These are phyloP conservation scores for Rhodamnia argentea DNA, from an alignment of 345 rosid genomes.

Conservation along the genomic window DNA sequence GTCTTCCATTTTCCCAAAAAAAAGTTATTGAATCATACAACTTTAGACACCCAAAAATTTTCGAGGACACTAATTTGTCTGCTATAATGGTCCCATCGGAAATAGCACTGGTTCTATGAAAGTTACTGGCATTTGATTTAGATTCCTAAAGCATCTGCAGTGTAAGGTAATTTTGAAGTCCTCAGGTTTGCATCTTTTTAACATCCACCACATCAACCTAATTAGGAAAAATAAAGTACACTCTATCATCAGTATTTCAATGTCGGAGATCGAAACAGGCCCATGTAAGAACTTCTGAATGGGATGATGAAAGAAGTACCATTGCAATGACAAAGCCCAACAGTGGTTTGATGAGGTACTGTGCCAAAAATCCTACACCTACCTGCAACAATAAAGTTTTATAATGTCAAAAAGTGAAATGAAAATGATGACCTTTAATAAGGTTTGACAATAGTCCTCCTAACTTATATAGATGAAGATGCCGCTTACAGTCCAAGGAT, in stretches of 20 bases:
- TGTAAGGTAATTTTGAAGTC: not conserved
- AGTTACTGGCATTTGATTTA: not conserved
- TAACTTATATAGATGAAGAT: slow-evolving; percentile 1
- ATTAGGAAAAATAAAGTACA: not conserved
- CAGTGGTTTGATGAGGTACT: slow-evolving; percentile 77
- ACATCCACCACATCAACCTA: not conserved
- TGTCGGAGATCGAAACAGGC: not conserved
- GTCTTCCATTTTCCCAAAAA: not conserved
- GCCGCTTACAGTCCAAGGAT: slow-evolving; percentile 89
- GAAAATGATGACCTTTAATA: not conserved
- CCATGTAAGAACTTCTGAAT: not conserved
- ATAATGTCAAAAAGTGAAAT: slow-evolving; percentile 1
- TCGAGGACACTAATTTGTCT: not conserved
- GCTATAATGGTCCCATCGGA: not conserved
- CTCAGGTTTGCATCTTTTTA: not conserved
- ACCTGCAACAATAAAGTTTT: slow-evolving; percentile 48
- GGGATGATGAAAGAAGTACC: slow-evolving; percentile 30
- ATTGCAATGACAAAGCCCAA: slow-evolving; percentile 72
- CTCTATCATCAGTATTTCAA: not conserved
- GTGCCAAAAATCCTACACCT: slow-evolving; percentile 94
- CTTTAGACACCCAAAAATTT: not conserved
- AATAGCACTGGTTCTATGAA: not conserved
- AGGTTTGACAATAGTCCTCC: not conserved
- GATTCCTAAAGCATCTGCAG: not conserved
- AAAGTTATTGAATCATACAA: not conserved